Conservation (phyloP, 352 stramenopile species). For the Phytophthora nicotianae region DNA sequence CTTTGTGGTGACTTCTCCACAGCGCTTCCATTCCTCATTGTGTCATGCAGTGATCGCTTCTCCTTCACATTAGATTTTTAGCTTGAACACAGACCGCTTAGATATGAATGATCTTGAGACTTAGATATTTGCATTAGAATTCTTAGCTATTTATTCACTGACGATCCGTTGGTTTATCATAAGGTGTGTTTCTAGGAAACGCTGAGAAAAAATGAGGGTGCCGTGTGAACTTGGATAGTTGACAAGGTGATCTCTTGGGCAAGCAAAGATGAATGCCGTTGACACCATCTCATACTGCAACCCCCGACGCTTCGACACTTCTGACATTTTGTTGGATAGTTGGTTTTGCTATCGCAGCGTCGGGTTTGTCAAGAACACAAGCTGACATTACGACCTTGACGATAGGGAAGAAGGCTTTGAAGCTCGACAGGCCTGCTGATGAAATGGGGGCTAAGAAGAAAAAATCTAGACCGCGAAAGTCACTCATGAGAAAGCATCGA, state of each 20-base stretch:
- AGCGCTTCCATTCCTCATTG: slow-evolving; percentile 65
- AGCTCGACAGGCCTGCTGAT: slow-evolving; percentile 13
- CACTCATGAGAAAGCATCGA: slow-evolving; percentile 26
- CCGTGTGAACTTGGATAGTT: too few species aligned
- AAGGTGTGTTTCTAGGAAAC: not conserved
- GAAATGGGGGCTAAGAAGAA: slow-evolving; percentile 10
- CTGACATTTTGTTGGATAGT: slow-evolving; percentile 8
- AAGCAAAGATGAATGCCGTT: slow-evolving; percentile 1
- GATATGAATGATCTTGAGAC: slow-evolving; percentile 8
- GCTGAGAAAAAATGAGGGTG: too few species aligned
- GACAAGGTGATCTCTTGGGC: too few species aligned
- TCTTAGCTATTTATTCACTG: slow-evolving; percentile 10
- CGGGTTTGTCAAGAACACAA: not conserved
- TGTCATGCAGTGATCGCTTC: slow-evolving; percentile 49
- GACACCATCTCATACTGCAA: slow-evolving; percentile 19
- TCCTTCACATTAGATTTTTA: slow-evolving; percentile 25
- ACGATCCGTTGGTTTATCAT: slow-evolving; percentile 10
- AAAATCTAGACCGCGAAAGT: slow-evolving; percentile 23
- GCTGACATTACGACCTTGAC: not conserved
- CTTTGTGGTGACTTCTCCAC: slow-evolving; percentile 63
- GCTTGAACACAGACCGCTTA: slow-evolving; percentile 16
- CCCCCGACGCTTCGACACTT: slow-evolving; percentile 20
- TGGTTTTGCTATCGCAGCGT: too few species aligned
- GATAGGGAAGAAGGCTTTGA: slow-evolving; percentile 29
- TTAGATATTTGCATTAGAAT: slow-evolving; percentile 15